phyloP scores from a whole-genome alignment of 2,329 filamentous ascomycete genomes.

The Gaeumannomyces sp. region DNA sequence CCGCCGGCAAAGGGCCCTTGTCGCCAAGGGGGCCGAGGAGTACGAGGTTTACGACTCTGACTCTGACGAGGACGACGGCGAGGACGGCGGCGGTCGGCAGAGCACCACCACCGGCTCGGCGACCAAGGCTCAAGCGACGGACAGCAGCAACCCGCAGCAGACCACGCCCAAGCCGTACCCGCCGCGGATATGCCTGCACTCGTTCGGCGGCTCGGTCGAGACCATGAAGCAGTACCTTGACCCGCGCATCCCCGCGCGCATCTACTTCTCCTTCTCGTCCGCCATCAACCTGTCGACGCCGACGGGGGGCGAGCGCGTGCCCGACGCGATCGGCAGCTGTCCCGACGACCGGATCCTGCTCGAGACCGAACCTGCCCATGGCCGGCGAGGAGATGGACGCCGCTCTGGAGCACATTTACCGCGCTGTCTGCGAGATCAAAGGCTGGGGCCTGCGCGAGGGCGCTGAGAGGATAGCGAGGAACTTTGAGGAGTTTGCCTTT shows the following conservation, averaged over 20 bases:
- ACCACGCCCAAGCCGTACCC: conserved; percentile 59
- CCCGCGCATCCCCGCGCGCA: conserved; percentile 61
- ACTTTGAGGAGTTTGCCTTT: conserved; percentile 74
- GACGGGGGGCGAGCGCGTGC: conserved; percentile 42
- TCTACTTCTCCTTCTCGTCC: conserved; percentile 86
- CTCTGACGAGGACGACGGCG: conserved; percentile 22
- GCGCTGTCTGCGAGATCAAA: conserved; percentile 71
- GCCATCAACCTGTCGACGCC: conserved; percentile 68
- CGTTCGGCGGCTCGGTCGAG: conserved; percentile 75
- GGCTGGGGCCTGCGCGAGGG: conserved; percentile 72
- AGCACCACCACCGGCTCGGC: not conserved
- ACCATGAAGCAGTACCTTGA: conserved; percentile 73
- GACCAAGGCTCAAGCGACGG: not conserved
- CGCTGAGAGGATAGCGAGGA: conserved; percentile 58
- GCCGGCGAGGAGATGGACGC: conserved; percentile 79
- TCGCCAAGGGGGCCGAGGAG: conserved; percentile 42
- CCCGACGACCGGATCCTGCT: conserved; percentile 75
- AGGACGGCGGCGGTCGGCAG: conserved; percentile 18
- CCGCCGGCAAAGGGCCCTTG: conserved; percentile 48
- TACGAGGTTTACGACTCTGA: conserved; percentile 26
- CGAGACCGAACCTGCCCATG: conserved; percentile 82
- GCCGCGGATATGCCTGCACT: conserved; percentile 87
- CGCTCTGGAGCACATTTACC: conserved; percentile 66
- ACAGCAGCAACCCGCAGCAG: conserved; percentile 6
- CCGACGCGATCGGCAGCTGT: conserved; percentile 61